Evolutionary conservation across 2,329 filamentous ascomycete species (phyloP).

Genomic region (Pseudogymnoascus sp.): DNA sequence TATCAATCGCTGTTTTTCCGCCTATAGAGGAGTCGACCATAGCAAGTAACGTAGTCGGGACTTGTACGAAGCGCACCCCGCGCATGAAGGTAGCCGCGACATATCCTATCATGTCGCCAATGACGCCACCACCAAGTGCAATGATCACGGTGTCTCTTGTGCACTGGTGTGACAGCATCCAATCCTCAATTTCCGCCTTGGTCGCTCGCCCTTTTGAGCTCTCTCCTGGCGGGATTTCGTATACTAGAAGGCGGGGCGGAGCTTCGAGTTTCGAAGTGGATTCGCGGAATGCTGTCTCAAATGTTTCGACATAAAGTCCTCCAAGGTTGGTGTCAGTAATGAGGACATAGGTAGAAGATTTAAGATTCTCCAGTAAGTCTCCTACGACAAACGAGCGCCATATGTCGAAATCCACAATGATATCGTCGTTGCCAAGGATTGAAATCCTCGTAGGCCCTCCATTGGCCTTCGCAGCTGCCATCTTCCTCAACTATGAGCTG

Average conservation of each 20-base stretch:
- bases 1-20: constrained; percentile 97
- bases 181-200: constrained; percentile 94
- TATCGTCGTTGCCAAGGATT: constrained; percentile 83
- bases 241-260: constrained; percentile 68
- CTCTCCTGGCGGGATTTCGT: constrained; percentile 84
- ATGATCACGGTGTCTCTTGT: constrained; percentile 92
- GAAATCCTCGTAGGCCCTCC: constrained; percentile 52
- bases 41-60: constrained; percentile 85
- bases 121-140: constrained; percentile 90
- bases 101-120: constrained; percentile 96
- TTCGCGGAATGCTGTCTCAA: constrained; percentile 58
- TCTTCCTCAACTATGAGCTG: constrained; percentile 2
- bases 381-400: constrained; percentile 76
- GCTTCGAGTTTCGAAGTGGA: constrained; percentile 32
- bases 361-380: constrained; percentile 70
- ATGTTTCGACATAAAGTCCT: constrained; percentile 71
- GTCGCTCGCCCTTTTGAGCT: constrained; percentile 88
- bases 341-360: constrained; percentile 88
- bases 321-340: constrained; percentile 93
- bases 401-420: constrained; percentile 84
- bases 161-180: constrained; percentile 88
- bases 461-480: constrained; percentile 10
- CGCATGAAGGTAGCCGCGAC: constrained; percentile 98
- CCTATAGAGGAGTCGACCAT: constrained; percentile 99
- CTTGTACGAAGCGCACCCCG: constrained; percentile 90